Conservation (phyloP, 2,329 filamentous ascomycete genomes). For the Talaromyces piceae region DNA sequence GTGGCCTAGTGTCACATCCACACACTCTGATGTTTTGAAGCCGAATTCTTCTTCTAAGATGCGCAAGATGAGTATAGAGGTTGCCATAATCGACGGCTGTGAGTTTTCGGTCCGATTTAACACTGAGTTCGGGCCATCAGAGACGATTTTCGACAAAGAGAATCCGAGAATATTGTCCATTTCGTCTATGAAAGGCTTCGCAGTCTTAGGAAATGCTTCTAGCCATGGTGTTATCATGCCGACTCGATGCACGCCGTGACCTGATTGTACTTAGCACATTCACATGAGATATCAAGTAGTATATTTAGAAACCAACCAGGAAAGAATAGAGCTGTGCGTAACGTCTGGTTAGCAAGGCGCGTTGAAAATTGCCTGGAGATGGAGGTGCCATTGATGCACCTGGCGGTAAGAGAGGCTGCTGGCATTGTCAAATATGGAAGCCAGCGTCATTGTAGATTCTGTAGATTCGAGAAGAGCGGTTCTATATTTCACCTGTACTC, state of each 20-base stretch:
- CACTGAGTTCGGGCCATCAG: constrained; percentile 65
- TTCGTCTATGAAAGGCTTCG: constrained; percentile 70
- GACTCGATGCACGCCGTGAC: constrained; percentile 81
- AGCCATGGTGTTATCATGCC: constrained; percentile 85
- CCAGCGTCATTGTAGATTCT: constrained; percentile 4
- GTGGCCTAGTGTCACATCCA: constrained; percentile 81
- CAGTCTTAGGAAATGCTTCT: constrained; percentile 72
- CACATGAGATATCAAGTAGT: neutral
- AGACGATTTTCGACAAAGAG: constrained; percentile 69
- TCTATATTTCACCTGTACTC: neutral
- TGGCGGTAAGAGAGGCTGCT: neutral
- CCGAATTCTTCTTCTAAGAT: constrained; percentile 79
- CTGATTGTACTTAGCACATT: constrained; percentile 37
- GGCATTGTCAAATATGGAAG: constrained; percentile 1
- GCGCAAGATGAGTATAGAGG: constrained; percentile 79
- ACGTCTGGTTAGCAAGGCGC: constrained; percentile 2
- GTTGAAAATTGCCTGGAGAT: constrained; percentile 5
- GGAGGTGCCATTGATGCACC: constrained; percentile 4
- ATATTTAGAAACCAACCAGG: constrained; percentile 31
- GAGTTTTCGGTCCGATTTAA: constrained; percentile 80
- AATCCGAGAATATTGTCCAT: constrained; percentile 71
- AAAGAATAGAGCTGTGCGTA: constrained; percentile 43
- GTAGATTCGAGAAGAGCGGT: neutral
- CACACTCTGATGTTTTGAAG: constrained; percentile 61
- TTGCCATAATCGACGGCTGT: constrained; percentile 94